Evolutionary conservation across 305 asterid species (phyloP).

Genomic region (Fraxinus dipetala): DNA sequence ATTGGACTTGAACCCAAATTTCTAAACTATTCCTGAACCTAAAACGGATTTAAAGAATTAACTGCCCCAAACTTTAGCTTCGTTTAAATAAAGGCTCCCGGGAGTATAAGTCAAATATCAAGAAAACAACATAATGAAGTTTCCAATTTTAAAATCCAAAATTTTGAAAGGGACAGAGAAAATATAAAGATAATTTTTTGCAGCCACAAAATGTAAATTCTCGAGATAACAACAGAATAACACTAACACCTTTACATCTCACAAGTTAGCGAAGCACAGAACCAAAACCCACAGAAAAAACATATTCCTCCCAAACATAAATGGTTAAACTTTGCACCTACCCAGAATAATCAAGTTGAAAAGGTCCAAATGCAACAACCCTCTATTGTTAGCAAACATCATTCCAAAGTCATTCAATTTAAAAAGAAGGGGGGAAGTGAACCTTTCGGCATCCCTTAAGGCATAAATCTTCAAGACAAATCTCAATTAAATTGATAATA

Average conservation of each 20-base stretch:
- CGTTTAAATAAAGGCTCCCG: neutral
- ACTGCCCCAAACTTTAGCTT: neutral
- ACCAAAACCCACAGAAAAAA: neutral
- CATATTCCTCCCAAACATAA: neutral
- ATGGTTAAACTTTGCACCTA: neutral
- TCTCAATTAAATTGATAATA: constrained; percentile 1
- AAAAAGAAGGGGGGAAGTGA: neutral
- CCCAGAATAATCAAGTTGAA: neutral
- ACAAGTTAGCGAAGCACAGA: neutral
- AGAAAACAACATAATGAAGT: constrained; percentile 3
- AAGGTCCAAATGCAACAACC: neutral
- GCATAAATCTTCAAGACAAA: constrained; percentile 25
- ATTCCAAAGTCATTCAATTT: neutral
- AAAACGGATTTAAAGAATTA: constrained; percentile 11
- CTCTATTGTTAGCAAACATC: neutral
- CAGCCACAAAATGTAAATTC: constrained; percentile 19
- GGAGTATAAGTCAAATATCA: neutral
- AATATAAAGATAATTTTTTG: neutral
- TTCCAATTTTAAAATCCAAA: neutral
- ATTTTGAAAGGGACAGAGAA: neutral
- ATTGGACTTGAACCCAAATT: neutral
- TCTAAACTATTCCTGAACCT: constrained; percentile 5
- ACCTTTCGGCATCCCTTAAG: neutral
- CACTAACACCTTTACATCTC: neutral
- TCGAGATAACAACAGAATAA: constrained; percentile 40